Base-by-base conservation (phyloP, 192 early-diverging fungal species). In the Coemansia sp. region DNA sequence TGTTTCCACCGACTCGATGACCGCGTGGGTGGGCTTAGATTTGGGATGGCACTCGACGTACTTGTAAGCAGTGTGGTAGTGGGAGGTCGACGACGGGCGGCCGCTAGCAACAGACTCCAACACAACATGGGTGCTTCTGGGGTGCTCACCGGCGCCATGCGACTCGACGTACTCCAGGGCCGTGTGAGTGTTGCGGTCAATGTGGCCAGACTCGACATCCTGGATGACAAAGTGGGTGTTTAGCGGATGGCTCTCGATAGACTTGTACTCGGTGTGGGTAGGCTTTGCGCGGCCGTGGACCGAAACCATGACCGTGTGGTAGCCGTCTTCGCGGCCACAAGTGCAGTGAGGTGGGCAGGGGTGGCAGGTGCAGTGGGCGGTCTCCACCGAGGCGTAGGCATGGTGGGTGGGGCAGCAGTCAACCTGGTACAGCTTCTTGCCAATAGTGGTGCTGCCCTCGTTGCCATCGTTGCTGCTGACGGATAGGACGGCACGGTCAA, bases 401-500 rank as follows among this genome's bases (percentile, higher is more conserved):
- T 50, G 54, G 38, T 67, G 56, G 0, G 54, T 23, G 8, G n/a
- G n/a, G n/a, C n/a, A n/a, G n/a, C 58, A 50, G 2, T 53, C 39
- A 9, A 35, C 39, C 39, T 35, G 51, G 13, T 37, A 63, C 38
- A 70, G 31, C 25, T 58, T 52, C 60, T 70, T 63, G 55, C 67
- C 67, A 17, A 70, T 26, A 1, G 67, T 70, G 9, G 54, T 41
- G 2, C 58, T 60, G 18, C 12, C 27, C 13, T 63, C 60, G 17
- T 42, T 51, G 32, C 52, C 55, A 14, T 49, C 49, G n/a, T n/a
- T n/a, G 42, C 51, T 63, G 31, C 47, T 35, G 23, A 70, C 33
- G 0, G 67, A 63, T 18, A 70, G 41, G 11, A 63, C 60, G 0
- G 67, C 67, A 7, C 67, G 47, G 3, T 55, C 67, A 27, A 63